A percentile compares a stretch with the other conserved stretches of the same genome.
phyloP scores from a whole-genome alignment of 352 stramenopile genomes.

The Phytopythium montanum region DNA sequence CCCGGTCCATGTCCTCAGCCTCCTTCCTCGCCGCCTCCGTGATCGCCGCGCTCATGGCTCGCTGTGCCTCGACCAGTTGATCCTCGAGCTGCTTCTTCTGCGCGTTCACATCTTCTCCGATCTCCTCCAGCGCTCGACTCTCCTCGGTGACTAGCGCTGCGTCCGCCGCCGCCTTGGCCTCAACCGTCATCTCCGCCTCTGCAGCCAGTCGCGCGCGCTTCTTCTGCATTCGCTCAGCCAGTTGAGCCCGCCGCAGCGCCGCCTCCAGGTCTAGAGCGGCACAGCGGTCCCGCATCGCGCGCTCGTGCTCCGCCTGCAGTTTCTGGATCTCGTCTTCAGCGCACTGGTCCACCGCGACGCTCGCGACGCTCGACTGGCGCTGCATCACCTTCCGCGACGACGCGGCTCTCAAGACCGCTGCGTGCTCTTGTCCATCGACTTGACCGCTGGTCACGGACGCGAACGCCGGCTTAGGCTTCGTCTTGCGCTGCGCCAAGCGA shows the following conservation, averaged over 20 bases:
- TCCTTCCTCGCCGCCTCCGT: slow-evolving; percentile 20
- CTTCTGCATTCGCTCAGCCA: slow-evolving; percentile 27
- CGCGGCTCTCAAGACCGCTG: background rate
- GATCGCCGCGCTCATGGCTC: slow-evolving; percentile 5
- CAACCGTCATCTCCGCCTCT: background rate
- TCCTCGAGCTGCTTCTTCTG: slow-evolving; percentile 20
- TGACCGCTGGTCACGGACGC: background rate
- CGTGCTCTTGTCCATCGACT: background rate
- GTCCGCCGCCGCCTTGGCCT: background rate
- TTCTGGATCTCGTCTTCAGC: slow-evolving; percentile 22
- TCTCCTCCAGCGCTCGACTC: slow-evolving; percentile 19
- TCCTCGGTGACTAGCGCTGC: slow-evolving; percentile 12
- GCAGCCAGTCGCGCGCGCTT: slow-evolving; percentile 13
- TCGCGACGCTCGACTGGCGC: slow-evolving; percentile 2
- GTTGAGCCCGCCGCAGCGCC: slow-evolving; percentile 18
- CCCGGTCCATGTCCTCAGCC: slow-evolving; percentile 28
- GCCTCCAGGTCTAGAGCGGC: slow-evolving; percentile 23
- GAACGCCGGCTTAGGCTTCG: slow-evolving; percentile 10
- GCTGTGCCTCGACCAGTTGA: slow-evolving; percentile 8
- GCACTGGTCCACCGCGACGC: slow-evolving; percentile 10
- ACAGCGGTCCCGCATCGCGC: slow-evolving; percentile 19
- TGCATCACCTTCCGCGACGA: background rate
- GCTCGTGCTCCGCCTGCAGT: slow-evolving; percentile 23
- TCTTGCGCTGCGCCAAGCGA: slow-evolving; percentile 23
- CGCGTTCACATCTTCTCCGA: slow-evolving; percentile 8